phyloP scores from a whole-genome alignment of 495 filamentous ascomycete species.

The Penicillium subrubescens region DNA sequence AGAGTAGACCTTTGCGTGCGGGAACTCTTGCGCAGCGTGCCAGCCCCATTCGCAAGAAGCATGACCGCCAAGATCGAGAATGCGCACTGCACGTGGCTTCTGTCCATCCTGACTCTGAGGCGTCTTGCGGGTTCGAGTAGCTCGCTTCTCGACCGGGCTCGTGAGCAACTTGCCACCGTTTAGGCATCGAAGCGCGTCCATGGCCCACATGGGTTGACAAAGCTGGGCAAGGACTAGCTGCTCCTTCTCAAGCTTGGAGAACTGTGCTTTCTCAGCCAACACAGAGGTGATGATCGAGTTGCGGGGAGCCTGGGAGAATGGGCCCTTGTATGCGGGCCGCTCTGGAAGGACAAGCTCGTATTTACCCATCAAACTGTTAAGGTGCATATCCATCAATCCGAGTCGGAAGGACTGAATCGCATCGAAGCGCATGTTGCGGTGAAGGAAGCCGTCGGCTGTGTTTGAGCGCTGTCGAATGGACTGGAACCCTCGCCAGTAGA shows the following conservation, averaged over 20 bases:
- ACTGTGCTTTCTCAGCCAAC: constrained; percentile 50
- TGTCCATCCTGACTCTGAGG: constrained; percentile 6
- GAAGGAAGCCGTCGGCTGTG: constrained; percentile 74
- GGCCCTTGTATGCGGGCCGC: constrained; percentile 51
- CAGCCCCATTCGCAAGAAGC: constrained; percentile 92
- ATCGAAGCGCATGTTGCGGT: constrained; percentile 83
- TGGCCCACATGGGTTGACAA: constrained; percentile 72
- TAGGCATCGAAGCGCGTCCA: constrained; percentile 73
- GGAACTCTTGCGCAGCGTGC: constrained; percentile 83
- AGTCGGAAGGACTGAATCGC: constrained; percentile 82
- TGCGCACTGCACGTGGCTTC: constrained; percentile 46
- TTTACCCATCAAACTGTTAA: constrained; percentile 74
- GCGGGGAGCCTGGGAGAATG: constrained; percentile 55
- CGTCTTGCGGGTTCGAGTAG: constrained; percentile 28
- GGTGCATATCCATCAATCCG: constrained; percentile 61
- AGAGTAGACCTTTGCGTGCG: constrained; percentile 82
- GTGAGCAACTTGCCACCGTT: constrained; percentile 81
- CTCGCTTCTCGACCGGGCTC: constrained; percentile 67
- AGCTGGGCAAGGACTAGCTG: constrained; percentile 77
- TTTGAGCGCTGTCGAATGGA: constrained; percentile 60
- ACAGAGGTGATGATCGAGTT: constrained; percentile 47
- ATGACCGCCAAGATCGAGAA: constrained; percentile 89
- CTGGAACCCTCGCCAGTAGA: constrained; percentile 91
- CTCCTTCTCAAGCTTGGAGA: constrained; percentile 69
- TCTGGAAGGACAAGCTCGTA: constrained; percentile 60